Conservation (phyloP, 1,284 basidiomycete genomes). For the Ganoderma resinaceum region DNA sequence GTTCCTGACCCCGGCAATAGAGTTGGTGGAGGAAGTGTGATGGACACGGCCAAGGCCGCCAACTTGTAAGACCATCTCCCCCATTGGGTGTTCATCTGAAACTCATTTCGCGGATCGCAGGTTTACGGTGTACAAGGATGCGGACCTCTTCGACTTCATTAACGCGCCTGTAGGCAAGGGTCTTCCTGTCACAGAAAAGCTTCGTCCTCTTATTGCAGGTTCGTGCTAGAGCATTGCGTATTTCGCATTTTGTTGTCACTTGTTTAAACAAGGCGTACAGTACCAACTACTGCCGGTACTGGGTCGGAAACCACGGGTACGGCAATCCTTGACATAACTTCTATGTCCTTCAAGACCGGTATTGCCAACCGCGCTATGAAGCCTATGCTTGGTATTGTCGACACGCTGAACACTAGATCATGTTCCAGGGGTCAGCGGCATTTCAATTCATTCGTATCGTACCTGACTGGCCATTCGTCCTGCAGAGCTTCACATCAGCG, state of each 20-base stretch:
- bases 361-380: slow-evolving; percentile 94
- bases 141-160: slow-evolving; percentile 94
- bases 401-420: slow-evolving; percentile 72
- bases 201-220: slow-evolving; percentile 89
- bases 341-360: slow-evolving; percentile 93
- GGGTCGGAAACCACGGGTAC: slow-evolving; percentile 98
- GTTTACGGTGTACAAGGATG: slow-evolving; percentile 88
- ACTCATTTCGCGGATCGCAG: slow-evolving; percentile 44
- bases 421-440: slow-evolving; percentile 50
- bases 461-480: slow-evolving; percentile 30
- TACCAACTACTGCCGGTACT: slow-evolving; percentile 97
- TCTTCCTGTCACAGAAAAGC: slow-evolving; percentile 76
- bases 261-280: slow-evolving; percentile 39
- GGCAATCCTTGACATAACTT: slow-evolving; percentile 93
- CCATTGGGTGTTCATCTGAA: neutral
- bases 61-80: slow-evolving; percentile 70
- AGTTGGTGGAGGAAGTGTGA: slow-evolving; percentile 94
- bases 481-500: slow-evolving; percentile 87
- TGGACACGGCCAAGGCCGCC: slow-evolving; percentile 94
- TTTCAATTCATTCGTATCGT: neutral
- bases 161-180: slow-evolving; percentile 97
- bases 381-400: slow-evolving; percentile 88
- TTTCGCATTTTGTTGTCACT: neutral
- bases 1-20: slow-evolving; percentile 45
- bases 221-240: slow-evolving; percentile 27